phyloP scores from a whole-genome alignment of 2,329 filamentous ascomycete genomes.

The Epichloe uncinata region DNA sequence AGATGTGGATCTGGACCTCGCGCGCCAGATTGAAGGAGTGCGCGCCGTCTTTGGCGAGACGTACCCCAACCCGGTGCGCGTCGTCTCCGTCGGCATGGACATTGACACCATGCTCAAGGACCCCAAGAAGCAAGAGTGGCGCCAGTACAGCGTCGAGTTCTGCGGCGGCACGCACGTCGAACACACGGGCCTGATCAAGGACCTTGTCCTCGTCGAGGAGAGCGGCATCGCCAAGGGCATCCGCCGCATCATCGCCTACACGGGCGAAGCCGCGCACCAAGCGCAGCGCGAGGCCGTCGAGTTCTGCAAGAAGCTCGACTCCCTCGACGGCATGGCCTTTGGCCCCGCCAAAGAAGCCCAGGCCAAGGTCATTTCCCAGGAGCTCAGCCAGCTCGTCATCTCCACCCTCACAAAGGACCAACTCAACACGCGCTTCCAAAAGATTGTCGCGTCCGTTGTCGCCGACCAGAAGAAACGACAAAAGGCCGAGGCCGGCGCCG shows the following conservation, averaged over 20 bases:
- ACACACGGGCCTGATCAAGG: conserved; percentile 85
- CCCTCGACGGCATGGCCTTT: conserved; percentile 58
- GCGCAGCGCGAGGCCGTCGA: conserved; percentile 67
- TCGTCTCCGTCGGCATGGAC: conserved; percentile 85
- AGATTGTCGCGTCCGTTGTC: conserved; percentile 68
- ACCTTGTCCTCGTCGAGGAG: conserved; percentile 86
- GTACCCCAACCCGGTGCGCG: conserved; percentile 91
- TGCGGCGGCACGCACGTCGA: conserved; percentile 95
- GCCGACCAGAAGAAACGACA: conserved; percentile 88
- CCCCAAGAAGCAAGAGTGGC: conserved; percentile 72
- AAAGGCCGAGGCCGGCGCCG: conserved; percentile 82
- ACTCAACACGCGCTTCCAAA: conserved; percentile 64
- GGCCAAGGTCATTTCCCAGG: conserved; percentile 63
- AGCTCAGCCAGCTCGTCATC: conserved; percentile 69
- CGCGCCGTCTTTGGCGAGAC: conserved; percentile 97
- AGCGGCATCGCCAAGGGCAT: conserved; percentile 96
- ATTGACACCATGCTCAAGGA: conserved; percentile 76
- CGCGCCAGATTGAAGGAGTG: conserved; percentile 74
- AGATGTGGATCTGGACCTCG: conserved; percentile 72
- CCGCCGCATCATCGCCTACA: conserved; percentile 87
- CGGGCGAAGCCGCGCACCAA: conserved; percentile 72
- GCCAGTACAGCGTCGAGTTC: conserved; percentile 84
- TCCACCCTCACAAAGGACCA: conserved; percentile 74
- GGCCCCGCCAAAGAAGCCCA: conserved; percentile 67
- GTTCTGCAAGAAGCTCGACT: conserved; percentile 56